A percentile compares a stretch with the other conserved stretches of the same genome.
phyloP scores from a whole-genome alignment of 2,329 filamentous ascomycete species.

The Colletotrichum sp. region DNA sequence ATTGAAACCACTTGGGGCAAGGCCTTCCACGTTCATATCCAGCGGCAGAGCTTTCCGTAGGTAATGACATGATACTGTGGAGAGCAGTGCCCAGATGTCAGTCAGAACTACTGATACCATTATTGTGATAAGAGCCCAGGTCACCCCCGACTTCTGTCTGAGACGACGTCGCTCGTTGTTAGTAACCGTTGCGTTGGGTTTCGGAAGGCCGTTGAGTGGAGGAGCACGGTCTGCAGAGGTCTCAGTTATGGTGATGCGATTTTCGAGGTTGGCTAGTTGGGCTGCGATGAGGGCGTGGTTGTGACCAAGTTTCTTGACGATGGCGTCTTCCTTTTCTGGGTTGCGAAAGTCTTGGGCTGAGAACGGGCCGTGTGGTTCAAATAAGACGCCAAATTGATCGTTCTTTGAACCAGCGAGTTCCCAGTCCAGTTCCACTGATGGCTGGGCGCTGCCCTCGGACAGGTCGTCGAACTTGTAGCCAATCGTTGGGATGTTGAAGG shows the following conservation, averaged over 20 bases:
- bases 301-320: background rate
- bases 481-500: background rate
- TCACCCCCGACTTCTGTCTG: background rate
- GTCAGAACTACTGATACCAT: background rate
- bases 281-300: background rate
- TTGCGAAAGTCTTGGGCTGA: background rate
- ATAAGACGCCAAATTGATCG: background rate
- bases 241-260: background rate
- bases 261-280: background rate
- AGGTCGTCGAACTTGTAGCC: background rate
- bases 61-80: background rate
- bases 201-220: background rate
- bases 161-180: background rate
- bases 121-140: background rate
- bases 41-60: background rate
- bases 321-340: background rate
- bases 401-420: background rate
- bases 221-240: background rate
- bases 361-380: background rate
- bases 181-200: background rate
- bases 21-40: background rate
- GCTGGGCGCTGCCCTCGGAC: background rate
- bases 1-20: background rate
- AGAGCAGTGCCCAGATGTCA: background rate
- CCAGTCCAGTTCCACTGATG: background rate